Conservation (phyloP, 2,329 filamentous ascomycete genomes). For the Phoma herbarum region DNA sequence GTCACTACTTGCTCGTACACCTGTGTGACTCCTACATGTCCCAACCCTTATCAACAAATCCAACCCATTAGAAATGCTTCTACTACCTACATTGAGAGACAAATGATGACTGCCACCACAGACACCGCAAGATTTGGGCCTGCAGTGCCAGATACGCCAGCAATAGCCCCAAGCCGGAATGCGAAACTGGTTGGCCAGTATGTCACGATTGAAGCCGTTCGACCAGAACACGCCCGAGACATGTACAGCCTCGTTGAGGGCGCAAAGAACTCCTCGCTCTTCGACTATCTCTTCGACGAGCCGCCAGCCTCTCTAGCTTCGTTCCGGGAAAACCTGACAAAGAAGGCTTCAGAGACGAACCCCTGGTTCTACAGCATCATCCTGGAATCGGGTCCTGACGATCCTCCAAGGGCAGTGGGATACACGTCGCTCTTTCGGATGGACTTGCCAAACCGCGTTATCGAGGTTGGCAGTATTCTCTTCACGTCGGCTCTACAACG, state of each 20-base stretch:
- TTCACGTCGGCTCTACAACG: conserved; percentile 62
- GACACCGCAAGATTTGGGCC: conserved; percentile 2
- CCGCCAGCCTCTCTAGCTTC: conserved; percentile 16
- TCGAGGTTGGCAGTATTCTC: conserved; percentile 68
- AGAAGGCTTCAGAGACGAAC: conserved; percentile 20
- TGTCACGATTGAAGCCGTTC: conserved; percentile 13
- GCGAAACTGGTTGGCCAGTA: conserved; percentile 16
- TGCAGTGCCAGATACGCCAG: conserved; percentile 8
- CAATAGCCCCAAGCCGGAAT: conserved; percentile 18
- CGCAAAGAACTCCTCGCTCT: conserved; percentile 13
- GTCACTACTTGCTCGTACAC: background rate
- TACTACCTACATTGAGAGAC: no score
- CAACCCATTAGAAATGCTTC: background rate
- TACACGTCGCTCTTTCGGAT: conserved; percentile 52
- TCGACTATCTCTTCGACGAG: conserved; percentile 28
- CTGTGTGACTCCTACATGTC: background rate
- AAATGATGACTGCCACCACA: background rate
- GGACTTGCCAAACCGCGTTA: conserved; percentile 52
- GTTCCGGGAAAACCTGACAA: conserved; percentile 6
- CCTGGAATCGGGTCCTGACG: background rate
- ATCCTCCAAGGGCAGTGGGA: conserved; percentile 15
- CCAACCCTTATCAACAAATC: background rate
- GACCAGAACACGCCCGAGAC: conserved; percentile 11
- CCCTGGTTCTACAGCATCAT: conserved; percentile 28
- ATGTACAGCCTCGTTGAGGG: conserved; percentile 15